phyloP scores from a whole-genome alignment of 2,329 filamentous ascomycete genomes.

The Hypomyces rosellus region DNA sequence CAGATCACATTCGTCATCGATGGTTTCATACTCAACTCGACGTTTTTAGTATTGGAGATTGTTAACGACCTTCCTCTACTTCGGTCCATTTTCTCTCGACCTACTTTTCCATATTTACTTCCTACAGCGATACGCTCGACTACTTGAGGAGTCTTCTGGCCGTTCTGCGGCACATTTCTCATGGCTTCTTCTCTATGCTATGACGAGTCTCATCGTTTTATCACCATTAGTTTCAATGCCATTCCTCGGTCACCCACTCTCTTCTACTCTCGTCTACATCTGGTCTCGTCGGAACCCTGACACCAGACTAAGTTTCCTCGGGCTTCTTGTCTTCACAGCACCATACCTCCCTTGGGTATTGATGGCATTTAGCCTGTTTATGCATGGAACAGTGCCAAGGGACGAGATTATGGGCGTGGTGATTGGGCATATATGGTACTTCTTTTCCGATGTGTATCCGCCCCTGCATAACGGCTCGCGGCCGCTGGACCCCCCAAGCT shows the following conservation, averaged over 20 bases:
- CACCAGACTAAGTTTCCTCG: conserved; percentile 81
- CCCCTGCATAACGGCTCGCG: conserved; percentile 77
- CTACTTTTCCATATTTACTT: conserved; percentile 98
- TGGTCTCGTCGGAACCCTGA: conserved; percentile 95
- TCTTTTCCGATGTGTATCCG: conserved; percentile 95
- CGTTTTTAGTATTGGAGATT: conserved; percentile 80
- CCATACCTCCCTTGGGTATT: conserved; percentile 95
- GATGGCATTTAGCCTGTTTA: conserved; percentile 84
- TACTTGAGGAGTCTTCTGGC: conserved; percentile 91
- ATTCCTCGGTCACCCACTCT: conserved; percentile 89
- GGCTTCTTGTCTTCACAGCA: conserved; percentile 83
- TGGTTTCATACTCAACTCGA: not conserved
- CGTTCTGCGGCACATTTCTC: conserved; percentile 89
- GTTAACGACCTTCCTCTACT: conserved; percentile 95
- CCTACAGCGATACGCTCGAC: conserved; percentile 88
- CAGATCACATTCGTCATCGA: not conserved
- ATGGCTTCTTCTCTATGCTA: conserved; percentile 86
- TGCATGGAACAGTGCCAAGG: conserved; percentile 84
- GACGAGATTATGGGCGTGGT: conserved; percentile 95
- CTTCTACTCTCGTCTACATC: conserved; percentile 92
- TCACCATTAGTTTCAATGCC: conserved; percentile 86
- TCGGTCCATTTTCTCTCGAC: conserved; percentile 88
- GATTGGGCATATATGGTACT: conserved; percentile 96
- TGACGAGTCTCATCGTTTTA: conserved; percentile 68
- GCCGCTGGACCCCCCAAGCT: conserved; percentile 81